Base-by-base conservation (phyloP, 2,329 filamentous ascomycete species). In the Botrytis pseudocinerea region DNA sequence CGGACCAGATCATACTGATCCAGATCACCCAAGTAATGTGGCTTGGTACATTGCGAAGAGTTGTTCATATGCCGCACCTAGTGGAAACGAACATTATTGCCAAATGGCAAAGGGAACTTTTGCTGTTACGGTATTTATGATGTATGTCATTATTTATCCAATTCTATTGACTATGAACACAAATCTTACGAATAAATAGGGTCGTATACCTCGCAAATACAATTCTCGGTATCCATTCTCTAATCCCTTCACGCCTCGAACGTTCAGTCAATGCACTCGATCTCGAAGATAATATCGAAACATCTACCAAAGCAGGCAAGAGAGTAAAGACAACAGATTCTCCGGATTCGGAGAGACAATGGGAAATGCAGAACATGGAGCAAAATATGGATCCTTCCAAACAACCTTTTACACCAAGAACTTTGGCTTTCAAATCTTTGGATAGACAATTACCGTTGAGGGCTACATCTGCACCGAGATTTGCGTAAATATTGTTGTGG, bases 41-140 rank as follows among this genome's bases (percentile, higher is more conserved):
- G 87, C 92, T 10, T 95, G 93, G 93, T 95, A 94, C 81, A 88
- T 95, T 77, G 87, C 87, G 71, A 89, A 92, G 81, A 89, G 88
- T 75, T 95, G 93, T 83, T 84, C 82, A 70, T 85, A 91, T 54
- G 90, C 90, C 2, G 84, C 83, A 70, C 84, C 86, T 8, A 85
- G 85, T 74, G 82, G 82, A 68, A 86, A 87, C 42, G 84, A 87
- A 65, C 82, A 85, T 71, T 89, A 88, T 78, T 95, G 93, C 81
- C 82, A 85, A 78, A 86, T 92, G 80, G 92, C 92, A 10, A 91
- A 93, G 80, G 88, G 86, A 70, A 85, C 86, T 22, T 91, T 93
- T 77, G 91, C 87, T 22, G 85, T 89, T 32, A 90, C 89, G 0
- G 82, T 90, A 22, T 84, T 90, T 76, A 90, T 93, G 88, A 84